phyloP scores from a whole-genome alignment of 441 rosid species.

The Pelargonium fulgidum region DNA sequence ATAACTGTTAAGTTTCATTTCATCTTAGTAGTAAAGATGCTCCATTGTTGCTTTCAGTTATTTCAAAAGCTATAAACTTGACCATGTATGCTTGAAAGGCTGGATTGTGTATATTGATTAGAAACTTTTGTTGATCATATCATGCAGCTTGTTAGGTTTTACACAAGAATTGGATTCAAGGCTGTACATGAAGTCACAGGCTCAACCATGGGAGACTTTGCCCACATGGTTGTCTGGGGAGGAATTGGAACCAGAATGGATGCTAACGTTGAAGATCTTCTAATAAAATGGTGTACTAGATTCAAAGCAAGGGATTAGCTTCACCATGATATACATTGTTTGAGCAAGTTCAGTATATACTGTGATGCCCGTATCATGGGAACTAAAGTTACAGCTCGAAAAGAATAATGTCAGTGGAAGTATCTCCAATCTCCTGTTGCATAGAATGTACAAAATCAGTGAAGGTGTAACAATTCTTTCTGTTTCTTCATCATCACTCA shows the following conservation, averaged over 20 bases:
- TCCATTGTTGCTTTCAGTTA: no score
- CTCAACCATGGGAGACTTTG: slow-evolving; percentile 58
- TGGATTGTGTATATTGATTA: neutral
- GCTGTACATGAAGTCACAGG: slow-evolving; percentile 70
- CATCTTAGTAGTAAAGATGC: no score
- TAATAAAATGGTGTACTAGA: slow-evolving; percentile 61
- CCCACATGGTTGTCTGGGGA: slow-evolving; percentile 87
- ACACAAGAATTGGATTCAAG: slow-evolving; percentile 63
- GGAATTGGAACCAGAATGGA: slow-evolving; percentile 92
- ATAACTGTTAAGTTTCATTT: no score
- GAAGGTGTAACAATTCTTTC: no score
- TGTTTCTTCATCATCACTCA: no score
- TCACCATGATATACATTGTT: slow-evolving; percentile 6
- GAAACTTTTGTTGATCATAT: slow-evolving; percentile 4
- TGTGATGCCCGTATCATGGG: no score
- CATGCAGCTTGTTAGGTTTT: slow-evolving; percentile 72
- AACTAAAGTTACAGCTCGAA: no score
- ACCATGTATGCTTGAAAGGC: no score
- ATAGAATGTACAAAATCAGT: no score
- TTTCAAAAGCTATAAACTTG: no score
- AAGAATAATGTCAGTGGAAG: no score
- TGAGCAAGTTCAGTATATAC: neutral
- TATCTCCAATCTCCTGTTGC: no score
- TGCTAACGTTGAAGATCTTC: slow-evolving; percentile 57
- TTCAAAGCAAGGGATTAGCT: slow-evolving; percentile 33